These are phyloP conservation scores for Phytopythium vexans DNA, from an alignment of 352 stramenopile species.

Conservation along the genomic window DNA sequence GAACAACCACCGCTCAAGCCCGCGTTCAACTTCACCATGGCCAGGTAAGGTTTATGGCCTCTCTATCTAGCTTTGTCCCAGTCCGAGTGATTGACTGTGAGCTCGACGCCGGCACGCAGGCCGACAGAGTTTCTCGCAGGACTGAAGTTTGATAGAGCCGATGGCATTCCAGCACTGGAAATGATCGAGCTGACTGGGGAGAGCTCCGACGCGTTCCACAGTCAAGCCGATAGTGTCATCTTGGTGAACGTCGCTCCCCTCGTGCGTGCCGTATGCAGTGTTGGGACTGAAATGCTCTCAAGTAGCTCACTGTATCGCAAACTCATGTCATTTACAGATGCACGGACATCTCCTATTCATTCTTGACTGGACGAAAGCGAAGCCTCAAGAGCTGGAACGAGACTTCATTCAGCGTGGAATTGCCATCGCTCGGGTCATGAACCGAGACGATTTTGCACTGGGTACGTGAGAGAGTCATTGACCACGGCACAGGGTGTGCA, in stretches of 20 bases:
- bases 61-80: neutral
- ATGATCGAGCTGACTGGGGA: conserved; percentile 5
- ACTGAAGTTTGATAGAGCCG: conserved; percentile 15
- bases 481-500: neutral
- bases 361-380: conserved; percentile 32
- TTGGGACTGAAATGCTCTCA: neutral
- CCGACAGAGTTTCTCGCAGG: conserved; percentile 40
- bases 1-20: neutral
- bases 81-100: conserved; percentile 1
- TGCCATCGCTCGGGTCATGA: conserved; percentile 17
- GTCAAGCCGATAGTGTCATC: conserved; percentile 15
- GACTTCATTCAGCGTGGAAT: conserved; percentile 22
- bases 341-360: conserved; percentile 57
- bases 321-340: conserved; percentile 25
- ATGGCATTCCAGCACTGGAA: conserved; percentile 1
- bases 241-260: conserved; percentile 71
- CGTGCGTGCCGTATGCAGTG: conserved; percentile 20
- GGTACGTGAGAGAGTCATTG: conserved; percentile 19
- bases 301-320: neutral
- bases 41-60: conserved; percentile 25
- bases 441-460: conserved; percentile 37
- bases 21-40: conserved; percentile 65
- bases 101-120: conserved; percentile 11
- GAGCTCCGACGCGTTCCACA: neutral
- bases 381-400: conserved; percentile 34